These are phyloP conservation scores for Spizellomyces sp. DNA, from an alignment of 192 early-diverging fungal genomes.

Conservation along the genomic window DNA sequence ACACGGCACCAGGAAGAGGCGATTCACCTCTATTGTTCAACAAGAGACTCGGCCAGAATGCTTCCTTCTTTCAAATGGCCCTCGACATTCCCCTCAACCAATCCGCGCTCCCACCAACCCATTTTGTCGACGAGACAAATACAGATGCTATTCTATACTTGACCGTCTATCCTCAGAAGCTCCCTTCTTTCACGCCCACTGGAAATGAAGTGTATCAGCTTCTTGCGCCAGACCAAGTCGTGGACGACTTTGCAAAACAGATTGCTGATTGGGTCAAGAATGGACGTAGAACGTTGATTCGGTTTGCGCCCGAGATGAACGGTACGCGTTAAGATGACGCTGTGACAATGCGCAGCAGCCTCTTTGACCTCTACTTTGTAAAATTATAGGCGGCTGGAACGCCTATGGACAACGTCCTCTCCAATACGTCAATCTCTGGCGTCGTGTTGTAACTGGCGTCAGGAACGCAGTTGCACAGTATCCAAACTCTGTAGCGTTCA, in stretches of 20 bases:
- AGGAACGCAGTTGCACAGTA: not conserved
- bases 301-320: constrained; percentile 42
- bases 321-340: constrained; percentile 1
- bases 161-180: constrained; percentile 29
- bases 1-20: no score
- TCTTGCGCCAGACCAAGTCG: constrained; percentile 12
- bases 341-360: not conserved
- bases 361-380: no score
- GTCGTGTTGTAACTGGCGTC: constrained; percentile 14
- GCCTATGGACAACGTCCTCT: constrained; percentile 31
- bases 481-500: constrained; percentile 21
- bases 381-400: constrained; percentile 16
- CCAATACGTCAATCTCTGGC: constrained; percentile 27
- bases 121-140: constrained; percentile 19
- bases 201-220: constrained; percentile 16
- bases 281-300: constrained; percentile 27
- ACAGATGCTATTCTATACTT: constrained; percentile 34
- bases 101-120: constrained; percentile 6
- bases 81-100: constrained; percentile 36
- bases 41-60: constrained; percentile 41
- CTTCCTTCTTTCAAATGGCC: constrained; percentile 37
- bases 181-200: constrained; percentile 1
- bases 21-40: constrained; percentile 48
- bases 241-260: constrained; percentile 30
- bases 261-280: constrained; percentile 4